Conservation (phyloP, 768 basidiomycete genomes). For the Lentinula sp. region DNA sequence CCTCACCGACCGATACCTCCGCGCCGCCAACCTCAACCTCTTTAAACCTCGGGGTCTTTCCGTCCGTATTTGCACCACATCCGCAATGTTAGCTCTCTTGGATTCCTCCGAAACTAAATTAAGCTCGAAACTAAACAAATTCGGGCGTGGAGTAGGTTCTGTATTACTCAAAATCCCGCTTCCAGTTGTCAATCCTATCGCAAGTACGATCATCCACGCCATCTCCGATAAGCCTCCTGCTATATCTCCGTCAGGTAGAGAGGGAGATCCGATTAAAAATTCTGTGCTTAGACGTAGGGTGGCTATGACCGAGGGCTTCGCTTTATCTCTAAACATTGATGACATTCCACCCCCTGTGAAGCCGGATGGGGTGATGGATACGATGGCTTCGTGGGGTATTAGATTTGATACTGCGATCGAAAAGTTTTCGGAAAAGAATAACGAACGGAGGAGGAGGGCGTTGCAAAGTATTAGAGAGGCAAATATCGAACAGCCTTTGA, state of each 20-base stretch:
- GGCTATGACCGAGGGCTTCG: conserved; percentile 13
- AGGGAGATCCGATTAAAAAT: background rate
- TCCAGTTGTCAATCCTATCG: conserved; percentile 1
- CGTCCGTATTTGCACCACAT: conserved; percentile 17
- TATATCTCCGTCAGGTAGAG: conserved; percentile 1
- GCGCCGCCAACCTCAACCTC: conserved; percentile 14
- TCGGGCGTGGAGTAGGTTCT: conserved; percentile 12
- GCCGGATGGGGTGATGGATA: conserved; percentile 16
- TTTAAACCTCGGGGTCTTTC: conserved; percentile 19
- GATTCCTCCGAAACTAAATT: background rate
- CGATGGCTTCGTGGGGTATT: conserved; percentile 13
- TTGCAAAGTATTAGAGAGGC: background rate
- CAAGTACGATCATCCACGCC: conserved; percentile 9
- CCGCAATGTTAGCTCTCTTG: conserved; percentile 15
- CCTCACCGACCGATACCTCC: conserved; percentile 18
- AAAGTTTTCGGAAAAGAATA: conserved; percentile 9
- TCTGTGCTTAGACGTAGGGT: conserved; percentile 10
- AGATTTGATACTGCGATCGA: conserved; percentile 12
- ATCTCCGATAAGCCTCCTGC: conserved; percentile 9
- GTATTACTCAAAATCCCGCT: conserved; percentile 9
- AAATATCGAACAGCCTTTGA: background rate
- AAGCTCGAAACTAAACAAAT: conserved; percentile 6
- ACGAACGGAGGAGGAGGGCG: conserved; percentile 9
- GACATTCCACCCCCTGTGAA: conserved; percentile 13
- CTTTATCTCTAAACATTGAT: conserved; percentile 11